These are phyloP conservation scores for Trichoderma citrinoviride DNA, from an alignment of 2,329 filamentous ascomycete genomes.

Conservation along the genomic window DNA sequence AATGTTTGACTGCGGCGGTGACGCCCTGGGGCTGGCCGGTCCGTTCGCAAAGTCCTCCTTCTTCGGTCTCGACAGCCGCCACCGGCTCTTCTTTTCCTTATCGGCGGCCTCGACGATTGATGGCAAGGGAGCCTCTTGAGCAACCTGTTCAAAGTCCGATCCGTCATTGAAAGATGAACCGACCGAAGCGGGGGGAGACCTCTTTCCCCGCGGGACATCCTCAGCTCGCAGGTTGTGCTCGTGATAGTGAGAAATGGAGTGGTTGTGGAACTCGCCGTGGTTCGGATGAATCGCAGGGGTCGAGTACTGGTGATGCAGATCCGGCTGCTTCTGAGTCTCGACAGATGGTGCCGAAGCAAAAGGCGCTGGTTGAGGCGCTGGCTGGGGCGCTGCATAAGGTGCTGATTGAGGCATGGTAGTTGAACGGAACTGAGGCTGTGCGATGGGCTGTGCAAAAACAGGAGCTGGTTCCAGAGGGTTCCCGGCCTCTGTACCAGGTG, in stretches of 20 bases:
- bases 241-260: conserved; percentile 47
- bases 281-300: conserved; percentile 27
- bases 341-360: conserved; percentile 12
- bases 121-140: conserved; percentile 52
- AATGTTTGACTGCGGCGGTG: conserved; percentile 47
- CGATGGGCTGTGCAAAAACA: not conserved
- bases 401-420: conserved; percentile 17
- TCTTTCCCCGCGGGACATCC: conserved; percentile 58
- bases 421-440: conserved; percentile 25
- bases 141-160: conserved; percentile 70
- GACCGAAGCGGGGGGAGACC: conserved; percentile 73
- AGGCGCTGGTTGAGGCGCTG: conserved; percentile 11
- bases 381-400: conserved; percentile 15
- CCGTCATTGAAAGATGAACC: conserved; percentile 77
- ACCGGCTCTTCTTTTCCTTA: conserved; percentile 67
- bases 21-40: conserved; percentile 38
- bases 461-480: conserved; percentile 46
- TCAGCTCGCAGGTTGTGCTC: conserved; percentile 44
- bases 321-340: conserved; percentile 22
- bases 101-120: conserved; percentile 41
- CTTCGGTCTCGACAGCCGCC: conserved; percentile 66
- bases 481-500: conserved; percentile 45
- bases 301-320: conserved; percentile 24
- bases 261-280: conserved; percentile 38
- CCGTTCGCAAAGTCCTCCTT: conserved; percentile 53